Conservation (phyloP, 83 land plant species). For the Picea abies region DNA sequence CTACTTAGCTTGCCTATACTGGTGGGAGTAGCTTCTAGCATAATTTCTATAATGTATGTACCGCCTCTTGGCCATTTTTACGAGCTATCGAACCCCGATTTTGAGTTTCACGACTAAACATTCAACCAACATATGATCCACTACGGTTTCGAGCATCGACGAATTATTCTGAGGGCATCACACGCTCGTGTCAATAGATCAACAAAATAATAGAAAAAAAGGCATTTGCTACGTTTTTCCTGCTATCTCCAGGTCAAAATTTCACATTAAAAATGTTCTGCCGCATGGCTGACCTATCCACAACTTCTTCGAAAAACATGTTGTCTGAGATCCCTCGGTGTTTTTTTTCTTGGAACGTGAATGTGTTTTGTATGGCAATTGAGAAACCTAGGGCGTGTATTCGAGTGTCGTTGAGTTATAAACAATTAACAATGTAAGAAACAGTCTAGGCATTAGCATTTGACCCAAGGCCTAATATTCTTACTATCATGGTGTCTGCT, state of each 20-base stretch:
- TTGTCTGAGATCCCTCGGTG: not conserved
- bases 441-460: not conserved
- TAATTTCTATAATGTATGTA: not conserved
- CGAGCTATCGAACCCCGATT: not conserved
- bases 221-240: not conserved
- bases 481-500: not conserved
- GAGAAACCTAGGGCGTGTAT: not conserved
- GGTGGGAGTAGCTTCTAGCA: too few species aligned
- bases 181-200: not conserved
- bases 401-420: not conserved
- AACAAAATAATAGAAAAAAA: not conserved
- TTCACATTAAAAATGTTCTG: slow-evolving; percentile 48
- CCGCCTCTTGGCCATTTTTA: not conserved
- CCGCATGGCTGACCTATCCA: slow-evolving; percentile 70
- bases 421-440: not conserved
- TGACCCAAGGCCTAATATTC: not conserved
- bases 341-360: not conserved
- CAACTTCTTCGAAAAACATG: slow-evolving; percentile 59
- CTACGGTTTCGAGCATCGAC: not conserved
- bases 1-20: too few species aligned
- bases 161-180: not conserved
- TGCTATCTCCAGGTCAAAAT: not conserved
- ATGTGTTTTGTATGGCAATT: not conserved
- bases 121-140: not conserved
- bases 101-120: not conserved